These are phyloP conservation scores for Cladorrhinum samala DNA, from an alignment of 495 filamentous ascomycete species.

Conservation along the genomic window DNA sequence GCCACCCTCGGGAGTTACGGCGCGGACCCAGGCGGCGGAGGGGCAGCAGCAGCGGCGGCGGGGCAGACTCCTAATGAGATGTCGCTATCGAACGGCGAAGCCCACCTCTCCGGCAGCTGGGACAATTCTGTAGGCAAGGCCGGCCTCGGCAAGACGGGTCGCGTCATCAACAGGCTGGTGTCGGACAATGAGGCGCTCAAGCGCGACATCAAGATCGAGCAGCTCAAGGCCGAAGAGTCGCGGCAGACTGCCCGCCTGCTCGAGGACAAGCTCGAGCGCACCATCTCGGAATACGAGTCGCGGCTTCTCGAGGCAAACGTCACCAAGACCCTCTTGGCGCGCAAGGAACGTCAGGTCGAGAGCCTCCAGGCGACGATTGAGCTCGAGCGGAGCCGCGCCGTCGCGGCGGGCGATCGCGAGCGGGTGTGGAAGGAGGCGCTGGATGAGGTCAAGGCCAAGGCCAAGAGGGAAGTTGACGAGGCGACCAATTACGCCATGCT, in stretches of 20 bases:
- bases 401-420: constrained; percentile 54
- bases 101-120: constrained; percentile 42
- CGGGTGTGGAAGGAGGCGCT: constrained; percentile 54
- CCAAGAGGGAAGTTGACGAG: constrained; percentile 57
- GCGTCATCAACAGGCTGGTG: constrained; percentile 84
- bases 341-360: constrained; percentile 76
- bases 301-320: constrained; percentile 64
- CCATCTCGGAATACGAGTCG: constrained; percentile 59
- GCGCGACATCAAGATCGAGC: constrained; percentile 71
- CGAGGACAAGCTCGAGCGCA: constrained; percentile 65
- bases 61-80: constrained; percentile 3
- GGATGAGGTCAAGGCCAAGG: constrained; percentile 54
- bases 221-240: constrained; percentile 64
- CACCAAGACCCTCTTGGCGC: constrained; percentile 61
- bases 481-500: constrained; percentile 49
- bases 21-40: constrained; percentile 27
- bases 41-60: constrained; percentile 10
- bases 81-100: constrained; percentile 14
- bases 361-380: constrained; percentile 62
- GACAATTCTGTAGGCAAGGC: constrained; percentile 73
- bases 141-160: constrained; percentile 80
- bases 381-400: constrained; percentile 57
- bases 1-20: not conserved
- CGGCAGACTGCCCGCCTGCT: constrained; percentile 65
- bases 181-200: constrained; percentile 81